Evolutionary conservation across 2,329 filamentous ascomycete genomes (phyloP), one percentile per base, ranked within the genome.

Genomic region (Coniochaeta sp.): DNA sequence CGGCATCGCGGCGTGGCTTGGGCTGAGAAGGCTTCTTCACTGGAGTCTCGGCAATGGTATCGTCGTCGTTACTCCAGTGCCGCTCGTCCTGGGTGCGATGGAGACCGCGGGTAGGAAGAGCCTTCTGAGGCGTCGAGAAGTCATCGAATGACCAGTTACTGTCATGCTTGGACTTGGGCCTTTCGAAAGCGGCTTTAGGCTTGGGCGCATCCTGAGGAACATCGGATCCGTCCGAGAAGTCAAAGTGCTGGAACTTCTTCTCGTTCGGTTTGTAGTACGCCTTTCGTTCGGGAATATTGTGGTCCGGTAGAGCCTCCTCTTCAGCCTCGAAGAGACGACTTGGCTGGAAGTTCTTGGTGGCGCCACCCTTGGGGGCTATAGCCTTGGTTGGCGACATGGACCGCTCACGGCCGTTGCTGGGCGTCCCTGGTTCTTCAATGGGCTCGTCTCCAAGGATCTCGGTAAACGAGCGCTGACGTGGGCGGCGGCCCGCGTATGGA

Each of bases 121-220:
- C 66, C 79, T 96, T 96, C 65, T 88, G 83, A 0, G 93, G 93
- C 0, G 93, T 96, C 17, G 79, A 78, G 68, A 96, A 96, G 74
- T 96, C 92, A 63, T 91, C 85, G 73, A 98, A 98, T 57, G 86
- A 86, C 92, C 93, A 97, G 63, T 90, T 88, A 64, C 86, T 86
- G 62, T 81, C 78, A 70, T 91, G 87, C 76, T 89, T 90, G 59
- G 80, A 79, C 69, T 81, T 82, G 63, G 76, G 72, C 26, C 71
- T 71, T 59, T 80, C 73, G 22, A 79, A 72, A 24, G 74, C 69
- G 3, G 74, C 66, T 58, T 72, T 76, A n/a, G 76, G 70, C 64
- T 77, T 69, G 16, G 79, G 76, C 19, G 73, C 73, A 58, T 83
- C 79, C 62, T 77, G 73, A 17, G 77, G 75, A 17, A 12, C 26